Percentiles rank a stretch among this genome's conserved stretches.
Conservation (phyloP, 2,329 filamentous ascomycete genomes). For the Pyricularia grisea region DNA sequence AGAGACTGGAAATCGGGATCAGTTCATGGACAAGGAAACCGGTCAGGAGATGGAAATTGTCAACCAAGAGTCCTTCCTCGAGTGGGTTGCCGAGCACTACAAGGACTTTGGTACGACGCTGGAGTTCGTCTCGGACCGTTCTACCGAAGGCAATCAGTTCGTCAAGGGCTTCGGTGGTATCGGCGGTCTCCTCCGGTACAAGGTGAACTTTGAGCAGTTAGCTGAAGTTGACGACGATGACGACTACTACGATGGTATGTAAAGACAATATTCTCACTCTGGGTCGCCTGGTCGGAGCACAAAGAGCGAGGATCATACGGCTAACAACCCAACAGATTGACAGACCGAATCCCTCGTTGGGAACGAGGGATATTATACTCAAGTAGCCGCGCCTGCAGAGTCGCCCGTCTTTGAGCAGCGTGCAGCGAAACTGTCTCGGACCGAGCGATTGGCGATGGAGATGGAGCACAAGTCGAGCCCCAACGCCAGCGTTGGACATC, state of each 20-base stretch:
- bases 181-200: conserved; percentile 94
- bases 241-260: conserved; percentile 71
- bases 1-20: conserved; percentile 62
- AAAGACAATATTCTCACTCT: background rate
- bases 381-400: conserved; percentile 27
- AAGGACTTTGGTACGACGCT: conserved; percentile 93
- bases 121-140: conserved; percentile 96
- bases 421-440: conserved; percentile 19
- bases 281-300: background rate
- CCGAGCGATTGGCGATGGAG: conserved; percentile 37
- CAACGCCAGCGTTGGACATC: conserved; percentile 32
- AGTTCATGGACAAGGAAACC: conserved; percentile 92
- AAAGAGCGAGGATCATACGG: background rate
- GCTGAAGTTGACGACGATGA: conserved; percentile 84
- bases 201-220: conserved; percentile 99
- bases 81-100: conserved; percentile 98
- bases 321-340: conserved; percentile 54
- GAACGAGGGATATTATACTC: conserved; percentile 72
- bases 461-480: conserved; percentile 30
- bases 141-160: conserved; percentile 98
- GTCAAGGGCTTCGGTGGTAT: conserved; percentile 99
- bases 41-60: conserved; percentile 96
- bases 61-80: conserved; percentile 85
- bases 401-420: conserved; percentile 1
- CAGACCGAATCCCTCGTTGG: conserved; percentile 77